Evolutionary conservation across 192 early-diverging fungal species (phyloP), one percentile per base, ranked within the genome.

Genomic region (Rhizophagus prolifer): DNA sequence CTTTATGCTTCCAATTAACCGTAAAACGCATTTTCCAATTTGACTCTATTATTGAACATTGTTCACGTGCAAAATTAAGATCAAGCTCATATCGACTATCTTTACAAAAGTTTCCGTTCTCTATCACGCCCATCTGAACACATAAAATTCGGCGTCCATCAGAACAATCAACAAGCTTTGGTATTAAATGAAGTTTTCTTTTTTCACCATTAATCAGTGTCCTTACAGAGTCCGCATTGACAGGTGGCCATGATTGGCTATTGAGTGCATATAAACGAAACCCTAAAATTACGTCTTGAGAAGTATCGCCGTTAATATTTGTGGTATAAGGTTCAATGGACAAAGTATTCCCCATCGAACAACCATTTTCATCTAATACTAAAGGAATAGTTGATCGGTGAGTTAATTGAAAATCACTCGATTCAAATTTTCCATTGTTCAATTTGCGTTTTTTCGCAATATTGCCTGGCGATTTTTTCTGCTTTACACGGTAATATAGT

Each of bases 201-300:
- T 65, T 12, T 36, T 65, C 44, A 50, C 26, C 64, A 31, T 19
- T 12, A 65, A 38, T 9, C 16, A 3, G 21, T 21, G 23, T 62
- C 30, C 31, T 28, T 61, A 31, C 12, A 14, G 50, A 9, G 0
- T 41, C 28, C 25, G 26, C 31, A 13, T 19, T 54, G 4, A 30
- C 41, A 44, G 74, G 58, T 21, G 74, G 61, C 61, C 61, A 65
- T 13, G 28, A 28, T 47, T 75, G 34, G 19, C 46, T 25, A 50
- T 60, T 60, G 9, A 59, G 25, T 63, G 62, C 54, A 75, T 75
- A 61, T 36, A 75, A 19, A 46, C 58, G 58, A 41, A 75, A 59
- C 9, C 28, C 34, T 26, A 75, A 21, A 31, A 75, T 23, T 30
- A 75, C 13, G 12, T 75, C 74, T 26, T 46, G 28, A 65, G 46